Conservation (phyloP, 2,329 filamentous ascomycete species). For the Nigrograna mackinnonii region DNA sequence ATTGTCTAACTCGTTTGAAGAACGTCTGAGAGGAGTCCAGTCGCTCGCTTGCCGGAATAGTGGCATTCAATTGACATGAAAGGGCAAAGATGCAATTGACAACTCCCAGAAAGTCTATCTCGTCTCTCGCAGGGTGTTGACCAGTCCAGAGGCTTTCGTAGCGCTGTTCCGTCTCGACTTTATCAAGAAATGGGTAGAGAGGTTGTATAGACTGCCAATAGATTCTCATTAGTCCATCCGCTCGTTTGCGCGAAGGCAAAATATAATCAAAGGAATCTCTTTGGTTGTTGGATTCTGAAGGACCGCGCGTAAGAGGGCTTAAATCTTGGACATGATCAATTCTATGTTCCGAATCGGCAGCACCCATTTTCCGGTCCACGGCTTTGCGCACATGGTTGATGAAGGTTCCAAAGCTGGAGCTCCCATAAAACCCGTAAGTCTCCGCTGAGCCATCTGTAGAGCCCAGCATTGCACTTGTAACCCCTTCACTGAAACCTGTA, state of each 20-base stretch:
- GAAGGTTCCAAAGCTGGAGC: too few species aligned
- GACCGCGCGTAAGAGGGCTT: too few species aligned
- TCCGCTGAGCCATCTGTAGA: too few species aligned
- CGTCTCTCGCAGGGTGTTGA: not conserved
- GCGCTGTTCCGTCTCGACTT: not conserved
- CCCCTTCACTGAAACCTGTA: too few species aligned
- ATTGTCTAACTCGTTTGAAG: not conserved
- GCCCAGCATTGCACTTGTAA: too few species aligned
- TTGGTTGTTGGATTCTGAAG: too few species aligned
- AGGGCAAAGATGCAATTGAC: not conserved
- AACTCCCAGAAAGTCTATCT: not conserved
- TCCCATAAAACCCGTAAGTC: too few species aligned
- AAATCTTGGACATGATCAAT: too few species aligned
- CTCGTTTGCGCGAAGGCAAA: not conserved
- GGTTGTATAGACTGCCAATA: not conserved
- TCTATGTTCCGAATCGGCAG: too few species aligned
- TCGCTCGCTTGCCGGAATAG: not conserved
- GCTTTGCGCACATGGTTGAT: too few species aligned
- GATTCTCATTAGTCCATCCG: not conserved
- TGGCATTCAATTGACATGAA: not conserved
- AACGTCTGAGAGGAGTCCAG: not conserved
- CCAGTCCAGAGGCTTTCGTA: not conserved
- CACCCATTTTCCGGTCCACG: too few species aligned
- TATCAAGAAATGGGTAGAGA: not conserved
- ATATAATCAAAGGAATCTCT: too few species aligned